These are phyloP conservation scores for Pichia thaimueangensis DNA, from an alignment of 805 yeast species.

Conservation along the genomic window DNA sequence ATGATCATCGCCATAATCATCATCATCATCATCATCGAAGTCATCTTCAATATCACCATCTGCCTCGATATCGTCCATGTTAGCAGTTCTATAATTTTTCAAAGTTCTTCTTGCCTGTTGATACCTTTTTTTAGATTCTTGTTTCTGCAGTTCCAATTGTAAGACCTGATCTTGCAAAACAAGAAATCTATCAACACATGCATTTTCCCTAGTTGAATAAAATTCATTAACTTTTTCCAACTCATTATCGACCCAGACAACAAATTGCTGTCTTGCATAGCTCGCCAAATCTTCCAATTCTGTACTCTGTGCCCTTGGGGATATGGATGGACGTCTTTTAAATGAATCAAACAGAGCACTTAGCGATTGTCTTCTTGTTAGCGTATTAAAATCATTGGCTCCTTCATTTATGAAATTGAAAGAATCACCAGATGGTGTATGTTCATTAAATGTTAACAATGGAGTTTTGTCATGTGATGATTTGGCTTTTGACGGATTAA, in stretches of 20 bases:
- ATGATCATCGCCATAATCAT: slow-evolving; percentile 12
- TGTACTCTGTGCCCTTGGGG: slow-evolving; percentile 6
- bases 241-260: slow-evolving; percentile 63
- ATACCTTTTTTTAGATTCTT: slow-evolving; percentile 19
- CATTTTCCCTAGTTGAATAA: slow-evolving; percentile 54
- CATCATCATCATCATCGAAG: slow-evolving; percentile 9
- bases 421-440: background rate
- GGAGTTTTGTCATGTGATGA: slow-evolving; percentile 6
- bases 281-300: slow-evolving; percentile 29
- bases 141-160: slow-evolving; percentile 51
- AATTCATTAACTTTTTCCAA: slow-evolving; percentile 54
- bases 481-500: background rate
- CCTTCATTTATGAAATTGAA: background rate
- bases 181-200: slow-evolving; percentile 51
- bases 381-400: background rate
- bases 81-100: background rate
- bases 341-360: slow-evolving; percentile 13
- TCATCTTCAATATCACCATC: slow-evolving; percentile 16
- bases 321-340: slow-evolving; percentile 9
- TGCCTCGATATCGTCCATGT: slow-evolving; percentile 1
- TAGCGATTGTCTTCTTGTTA: slow-evolving; percentile 23
- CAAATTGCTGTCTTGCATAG: slow-evolving; percentile 43
- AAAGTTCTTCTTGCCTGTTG: slow-evolving; percentile 11
- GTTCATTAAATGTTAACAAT: background rate
- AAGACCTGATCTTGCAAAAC: slow-evolving; percentile 63